A percentile compares a stretch with the other conserved stretches of the same genome.
These are phyloP conservation scores for Artemisia tridentata DNA, from an alignment of 129 eudicot genomes.

Conservation along the genomic window DNA sequence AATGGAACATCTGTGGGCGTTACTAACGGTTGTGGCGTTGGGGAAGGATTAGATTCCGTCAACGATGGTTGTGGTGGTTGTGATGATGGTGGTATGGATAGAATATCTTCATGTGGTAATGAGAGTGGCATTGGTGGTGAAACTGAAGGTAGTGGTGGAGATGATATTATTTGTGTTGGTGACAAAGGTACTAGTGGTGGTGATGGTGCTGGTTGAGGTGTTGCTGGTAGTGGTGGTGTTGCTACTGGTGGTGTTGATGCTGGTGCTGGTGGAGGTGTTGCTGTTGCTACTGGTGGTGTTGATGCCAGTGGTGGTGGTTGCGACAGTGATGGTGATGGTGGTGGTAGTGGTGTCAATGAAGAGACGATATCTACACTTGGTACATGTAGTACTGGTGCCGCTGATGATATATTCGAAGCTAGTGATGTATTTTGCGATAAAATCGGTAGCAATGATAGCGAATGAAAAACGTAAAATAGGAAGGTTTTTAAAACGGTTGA, in stretches of 20 bases:
- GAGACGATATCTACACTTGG: not conserved
- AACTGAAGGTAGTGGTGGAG: not conserved
- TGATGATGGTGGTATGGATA: not conserved
- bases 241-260: too few species aligned
- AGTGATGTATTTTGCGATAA: too few species aligned
- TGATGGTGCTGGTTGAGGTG: not conserved
- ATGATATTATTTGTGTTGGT: too few species aligned
- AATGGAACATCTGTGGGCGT: not conserved
- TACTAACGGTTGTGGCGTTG: not conserved
- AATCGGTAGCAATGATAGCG: constrained; percentile 6
- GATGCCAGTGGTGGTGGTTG: constrained; percentile 15
- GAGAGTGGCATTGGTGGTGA: not conserved
- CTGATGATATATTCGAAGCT: not conserved
- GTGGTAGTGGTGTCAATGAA: not conserved
- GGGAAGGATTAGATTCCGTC: not conserved
- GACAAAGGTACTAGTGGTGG: not conserved
- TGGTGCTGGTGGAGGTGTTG: too few species aligned
- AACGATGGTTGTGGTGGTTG: not conserved
- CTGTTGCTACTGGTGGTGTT: not conserved
- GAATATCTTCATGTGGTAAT: too few species aligned
- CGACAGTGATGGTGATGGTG: not conserved
- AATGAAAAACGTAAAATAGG: not conserved
- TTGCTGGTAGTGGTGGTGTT: not conserved
- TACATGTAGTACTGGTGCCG: not conserved
- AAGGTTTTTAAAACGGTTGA: constrained; percentile 18